phyloP scores from a whole-genome alignment of 1,284 basidiomycete genomes.

The Inonotus obliquus region DNA sequence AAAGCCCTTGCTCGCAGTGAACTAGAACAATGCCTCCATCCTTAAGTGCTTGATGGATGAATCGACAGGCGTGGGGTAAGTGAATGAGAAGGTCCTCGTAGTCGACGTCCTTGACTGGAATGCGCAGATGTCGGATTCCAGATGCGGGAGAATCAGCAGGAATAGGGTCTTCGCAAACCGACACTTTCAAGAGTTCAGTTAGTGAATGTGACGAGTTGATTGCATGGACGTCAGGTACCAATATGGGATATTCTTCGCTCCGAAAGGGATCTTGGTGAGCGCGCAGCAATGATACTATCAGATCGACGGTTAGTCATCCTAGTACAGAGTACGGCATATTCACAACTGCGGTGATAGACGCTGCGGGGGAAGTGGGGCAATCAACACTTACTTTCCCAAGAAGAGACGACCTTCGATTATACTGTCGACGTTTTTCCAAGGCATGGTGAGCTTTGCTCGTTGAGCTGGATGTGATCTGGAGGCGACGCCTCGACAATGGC shows the following conservation, averaged over 20 bases:
- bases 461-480: slow-evolving; percentile 10
- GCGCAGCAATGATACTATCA: slow-evolving; percentile 63
- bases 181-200: slow-evolving; percentile 31
- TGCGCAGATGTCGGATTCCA: slow-evolving; percentile 64
- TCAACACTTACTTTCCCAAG: slow-evolving; percentile 64
- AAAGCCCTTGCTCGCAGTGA: slow-evolving; percentile 80
- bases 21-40: slow-evolving; percentile 74
- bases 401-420: slow-evolving; percentile 65
- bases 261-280: slow-evolving; percentile 65
- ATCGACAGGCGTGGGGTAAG: slow-evolving; percentile 71
- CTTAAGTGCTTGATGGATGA: slow-evolving; percentile 71
- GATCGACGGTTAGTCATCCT: slow-evolving; percentile 20
- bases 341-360: slow-evolving; percentile 18
- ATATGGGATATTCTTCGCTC: slow-evolving; percentile 76
- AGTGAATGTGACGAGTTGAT: not conserved
- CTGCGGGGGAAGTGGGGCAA: slow-evolving; percentile 25
- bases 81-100: slow-evolving; percentile 79
- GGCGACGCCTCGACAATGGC: not conserved
- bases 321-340: slow-evolving; percentile 20
- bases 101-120: slow-evolving; percentile 75
- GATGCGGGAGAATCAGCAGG: slow-evolving; percentile 71
- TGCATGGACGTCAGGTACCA: slow-evolving; percentile 9
- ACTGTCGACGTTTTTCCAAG: slow-evolving; percentile 70
- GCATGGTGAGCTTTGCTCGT: slow-evolving; percentile 31
- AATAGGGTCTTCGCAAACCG: slow-evolving; percentile 67